These are phyloP conservation scores for Xylaria sp. DNA, from an alignment of 2,329 filamentous ascomycete genomes.

Conservation along the genomic window DNA sequence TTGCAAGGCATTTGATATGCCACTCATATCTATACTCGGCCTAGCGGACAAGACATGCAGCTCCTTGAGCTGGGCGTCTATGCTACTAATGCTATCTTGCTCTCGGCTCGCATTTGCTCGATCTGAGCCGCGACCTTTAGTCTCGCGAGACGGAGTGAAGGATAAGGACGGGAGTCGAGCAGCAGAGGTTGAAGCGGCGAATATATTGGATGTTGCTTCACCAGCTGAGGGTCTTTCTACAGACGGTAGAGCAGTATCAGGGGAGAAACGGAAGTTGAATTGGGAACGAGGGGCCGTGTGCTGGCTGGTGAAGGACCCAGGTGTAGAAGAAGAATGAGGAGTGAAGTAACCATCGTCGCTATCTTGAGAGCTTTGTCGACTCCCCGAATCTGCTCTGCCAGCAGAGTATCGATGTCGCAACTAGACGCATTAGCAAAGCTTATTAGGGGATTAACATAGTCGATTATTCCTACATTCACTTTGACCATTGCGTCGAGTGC, in stretches of 20 bases:
- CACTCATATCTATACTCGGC: slow-evolving; percentile 10
- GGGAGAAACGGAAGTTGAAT: slow-evolving; percentile 1
- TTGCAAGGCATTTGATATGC: slow-evolving; percentile 16
- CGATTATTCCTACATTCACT: not conserved
- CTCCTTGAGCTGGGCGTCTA: slow-evolving; percentile 5
- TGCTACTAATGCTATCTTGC: not conserved
- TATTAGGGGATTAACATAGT: no score
- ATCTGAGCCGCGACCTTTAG: not conserved
- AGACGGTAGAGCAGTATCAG: slow-evolving; percentile 13
- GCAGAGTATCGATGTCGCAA: not conserved
- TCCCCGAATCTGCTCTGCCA: not conserved
- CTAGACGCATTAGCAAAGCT: slow-evolving; percentile 5
- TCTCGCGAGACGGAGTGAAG: not conserved
- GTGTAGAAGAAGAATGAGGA: not conserved
- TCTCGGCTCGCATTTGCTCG: not conserved
- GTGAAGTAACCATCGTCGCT: not conserved
- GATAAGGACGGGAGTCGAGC: slow-evolving; percentile 10
- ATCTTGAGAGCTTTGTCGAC: not conserved
- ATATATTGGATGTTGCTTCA: not conserved
- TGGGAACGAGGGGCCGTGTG: not conserved
- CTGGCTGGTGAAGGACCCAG: not conserved
- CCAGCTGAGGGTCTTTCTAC: not conserved
- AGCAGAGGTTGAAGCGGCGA: not conserved
- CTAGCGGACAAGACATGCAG: slow-evolving; percentile 4
- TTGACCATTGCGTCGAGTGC: not conserved